Evolutionary conservation across 805 yeast species (phyloP).

Genomic region (Lipomyces orientalis): DNA sequence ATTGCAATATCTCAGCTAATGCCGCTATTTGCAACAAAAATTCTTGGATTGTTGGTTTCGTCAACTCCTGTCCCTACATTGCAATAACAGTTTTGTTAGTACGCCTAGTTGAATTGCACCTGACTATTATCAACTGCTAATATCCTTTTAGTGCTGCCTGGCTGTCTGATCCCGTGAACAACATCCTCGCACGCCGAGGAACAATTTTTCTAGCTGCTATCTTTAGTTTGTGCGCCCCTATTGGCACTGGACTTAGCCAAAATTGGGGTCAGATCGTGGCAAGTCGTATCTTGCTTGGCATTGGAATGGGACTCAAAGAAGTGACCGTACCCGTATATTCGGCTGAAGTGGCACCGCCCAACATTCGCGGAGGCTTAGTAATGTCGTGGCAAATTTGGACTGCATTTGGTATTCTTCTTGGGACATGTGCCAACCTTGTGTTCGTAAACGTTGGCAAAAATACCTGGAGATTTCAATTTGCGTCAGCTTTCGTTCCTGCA

Average conservation of each 20-base stretch:
- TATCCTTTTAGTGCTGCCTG: too few species aligned
- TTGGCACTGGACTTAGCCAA: conserved; percentile 68
- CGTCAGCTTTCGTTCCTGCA: conserved; percentile 66
- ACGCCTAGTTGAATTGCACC: conserved; percentile 48
- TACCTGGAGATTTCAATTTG: conserved; percentile 69
- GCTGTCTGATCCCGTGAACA: conserved; percentile 59
- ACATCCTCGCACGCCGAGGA: conserved; percentile 62
- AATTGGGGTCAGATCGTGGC: conserved; percentile 65
- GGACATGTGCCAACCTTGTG: conserved; percentile 63
- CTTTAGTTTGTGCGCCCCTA: conserved; percentile 62
- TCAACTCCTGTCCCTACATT: conserved; percentile 70
- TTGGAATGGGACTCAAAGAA: conserved; percentile 71
- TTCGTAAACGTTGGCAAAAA: conserved; percentile 53
- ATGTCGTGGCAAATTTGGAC: conserved; percentile 79
- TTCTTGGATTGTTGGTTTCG: conserved; percentile 59
- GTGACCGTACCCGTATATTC: conserved; percentile 71
- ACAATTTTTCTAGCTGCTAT: conserved; percentile 63
- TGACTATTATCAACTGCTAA: conserved; percentile 61
- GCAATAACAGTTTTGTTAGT: conserved; percentile 25
- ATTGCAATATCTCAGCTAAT: not conserved
- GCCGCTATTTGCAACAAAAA: conserved; percentile 42
- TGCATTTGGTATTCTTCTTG: conserved; percentile 73
- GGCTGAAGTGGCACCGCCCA: conserved; percentile 65
- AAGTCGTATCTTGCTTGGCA: conserved; percentile 63
- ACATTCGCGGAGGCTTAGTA: conserved; percentile 66